Percentiles rank a stretch among this genome's conserved stretches.
Conservation (phyloP, 345 rosid genomes). For the Brassica rapa region DNA sequence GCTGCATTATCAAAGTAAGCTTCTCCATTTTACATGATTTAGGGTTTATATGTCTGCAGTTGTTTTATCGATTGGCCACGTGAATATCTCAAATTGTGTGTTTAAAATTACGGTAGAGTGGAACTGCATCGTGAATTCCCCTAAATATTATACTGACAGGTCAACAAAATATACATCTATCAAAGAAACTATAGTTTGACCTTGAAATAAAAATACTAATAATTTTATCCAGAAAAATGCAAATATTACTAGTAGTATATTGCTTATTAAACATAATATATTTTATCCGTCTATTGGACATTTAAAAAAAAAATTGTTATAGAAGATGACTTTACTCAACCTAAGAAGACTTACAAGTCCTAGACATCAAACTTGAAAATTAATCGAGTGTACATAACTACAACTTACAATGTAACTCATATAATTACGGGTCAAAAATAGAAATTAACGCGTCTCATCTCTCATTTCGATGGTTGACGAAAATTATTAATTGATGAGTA, state of each 20-base stretch:
- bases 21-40: background rate
- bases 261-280: background rate
- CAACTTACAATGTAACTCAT: background rate
- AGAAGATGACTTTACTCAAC: background rate
- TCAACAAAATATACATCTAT: conserved; percentile 1
- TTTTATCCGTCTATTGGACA: background rate
- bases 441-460: background rate
- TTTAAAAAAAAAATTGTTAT: background rate
- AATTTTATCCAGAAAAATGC: background rate
- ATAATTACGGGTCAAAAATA: background rate
- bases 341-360: background rate
- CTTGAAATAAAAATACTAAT: background rate
- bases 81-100: background rate
- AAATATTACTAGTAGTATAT: background rate
- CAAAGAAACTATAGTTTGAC: background rate
- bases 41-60: background rate
- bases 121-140: background rate
- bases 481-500: background rate
- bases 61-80: background rate
- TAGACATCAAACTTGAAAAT: background rate
- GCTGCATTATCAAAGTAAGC: background rate
- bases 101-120: background rate
- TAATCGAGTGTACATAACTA: background rate
- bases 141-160: background rate
- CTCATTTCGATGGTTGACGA: background rate